A percentile compares a stretch with the other conserved stretches of the same genome.
These are phyloP conservation scores for Fragaria ananassa DNA, from an alignment of 306 rosid genomes.

Conservation along the genomic window DNA sequence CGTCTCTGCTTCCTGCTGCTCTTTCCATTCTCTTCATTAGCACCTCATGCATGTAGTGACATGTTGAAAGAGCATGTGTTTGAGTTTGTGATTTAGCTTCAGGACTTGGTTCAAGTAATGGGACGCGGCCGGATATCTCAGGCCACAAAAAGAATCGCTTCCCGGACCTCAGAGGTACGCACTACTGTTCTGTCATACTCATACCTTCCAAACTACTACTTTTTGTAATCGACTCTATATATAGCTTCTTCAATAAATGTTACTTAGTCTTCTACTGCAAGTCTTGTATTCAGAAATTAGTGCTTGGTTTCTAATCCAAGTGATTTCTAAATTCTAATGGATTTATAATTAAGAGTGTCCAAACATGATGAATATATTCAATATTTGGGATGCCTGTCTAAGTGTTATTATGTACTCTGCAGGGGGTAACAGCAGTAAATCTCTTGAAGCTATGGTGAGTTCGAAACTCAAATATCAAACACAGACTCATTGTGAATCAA, in stretches of 20 bases:
- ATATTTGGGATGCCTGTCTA: not conserved
- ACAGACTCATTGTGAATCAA: not conserved
- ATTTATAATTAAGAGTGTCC: not conserved
- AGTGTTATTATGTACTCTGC: constrained; percentile 21
- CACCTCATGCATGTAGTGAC: not conserved
- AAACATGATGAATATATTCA: not conserved
- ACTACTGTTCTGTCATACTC: not conserved
- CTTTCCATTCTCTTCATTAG: not conserved
- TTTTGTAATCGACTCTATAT: too few relatives aligned
- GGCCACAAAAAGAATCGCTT: constrained; percentile 44
- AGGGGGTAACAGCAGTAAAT: constrained; percentile 71
- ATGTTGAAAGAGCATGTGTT: not conserved
- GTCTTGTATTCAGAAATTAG: not conserved
- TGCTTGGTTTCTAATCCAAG: not conserved
- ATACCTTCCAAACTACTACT: too few relatives aligned
- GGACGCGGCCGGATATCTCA: constrained; percentile 41
- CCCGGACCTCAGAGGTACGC: constrained; percentile 56
- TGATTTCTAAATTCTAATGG: not conserved
- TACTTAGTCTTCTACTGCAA: not conserved
- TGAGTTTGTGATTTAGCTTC: constrained; percentile 17
- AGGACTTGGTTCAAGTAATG: constrained; percentile 44
- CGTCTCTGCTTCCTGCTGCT: not conserved
- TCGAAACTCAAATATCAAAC: not conserved
- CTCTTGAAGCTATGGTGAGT: constrained; percentile 86
- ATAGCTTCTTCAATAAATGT: not conserved